Evolutionary conservation across 169 alveolate genomes (phyloP).

Genomic region (Cryptosporidium parvum): DNA sequence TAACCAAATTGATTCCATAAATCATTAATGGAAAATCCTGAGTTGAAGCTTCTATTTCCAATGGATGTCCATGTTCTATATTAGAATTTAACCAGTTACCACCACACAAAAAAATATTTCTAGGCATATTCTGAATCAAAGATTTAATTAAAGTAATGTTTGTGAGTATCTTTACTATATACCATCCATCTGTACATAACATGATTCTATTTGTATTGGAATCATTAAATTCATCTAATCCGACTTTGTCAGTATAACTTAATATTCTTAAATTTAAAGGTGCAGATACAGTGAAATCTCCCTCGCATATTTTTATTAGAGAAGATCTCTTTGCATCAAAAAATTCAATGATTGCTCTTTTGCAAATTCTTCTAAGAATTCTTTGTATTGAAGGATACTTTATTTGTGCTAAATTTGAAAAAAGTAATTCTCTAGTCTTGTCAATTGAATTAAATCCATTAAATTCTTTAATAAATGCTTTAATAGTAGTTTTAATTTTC

Average conservation of each 20-base stretch:
- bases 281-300: conserved; percentile 59
- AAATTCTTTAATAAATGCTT: neutral
- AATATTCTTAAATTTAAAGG: conserved; percentile 46
- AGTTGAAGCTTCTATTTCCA: conserved; percentile 52
- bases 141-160: conserved; percentile 6
- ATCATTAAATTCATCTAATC: conserved; percentile 10
- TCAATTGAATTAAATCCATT: neutral
- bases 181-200: conserved; percentile 68
- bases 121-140: conserved; percentile 2
- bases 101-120: conserved; percentile 62
- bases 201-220: conserved; percentile 5
- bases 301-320: conserved; percentile 66
- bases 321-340: conserved; percentile 72
- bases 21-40: conserved; percentile 28
- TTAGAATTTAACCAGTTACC: conserved; percentile 40
- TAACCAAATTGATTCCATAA: conserved; percentile 46
- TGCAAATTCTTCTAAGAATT: conserved; percentile 38
- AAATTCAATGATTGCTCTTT: conserved; percentile 70
- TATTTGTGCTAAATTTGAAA: neutral
- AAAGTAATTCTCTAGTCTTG: neutral
- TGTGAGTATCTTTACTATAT: conserved; percentile 28
- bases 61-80: conserved; percentile 65
- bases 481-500: conserved; percentile 10
- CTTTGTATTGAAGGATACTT: conserved; percentile 49
- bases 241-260: conserved; percentile 21